Percentiles rank a stretch among this genome's conserved stretches.
These are phyloP conservation scores for Cryptococcus deneoformans DNA, from an alignment of 1,284 basidiomycete genomes.

Conservation along the genomic window DNA sequence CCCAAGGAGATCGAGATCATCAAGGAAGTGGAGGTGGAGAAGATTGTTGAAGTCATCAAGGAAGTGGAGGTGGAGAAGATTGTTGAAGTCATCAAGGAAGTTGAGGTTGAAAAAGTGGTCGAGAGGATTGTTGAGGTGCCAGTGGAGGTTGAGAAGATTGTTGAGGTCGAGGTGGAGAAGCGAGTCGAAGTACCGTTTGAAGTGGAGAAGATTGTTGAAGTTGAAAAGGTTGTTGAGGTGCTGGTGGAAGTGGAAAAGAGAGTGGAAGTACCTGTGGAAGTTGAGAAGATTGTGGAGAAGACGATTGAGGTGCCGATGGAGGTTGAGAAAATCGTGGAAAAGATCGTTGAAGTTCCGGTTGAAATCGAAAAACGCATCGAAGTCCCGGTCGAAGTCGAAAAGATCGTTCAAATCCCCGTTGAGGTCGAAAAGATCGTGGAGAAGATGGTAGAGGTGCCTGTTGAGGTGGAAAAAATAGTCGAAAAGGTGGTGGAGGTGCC, in stretches of 20 bases:
- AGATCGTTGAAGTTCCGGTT: conserved; percentile 40
- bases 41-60: conserved; percentile 28
- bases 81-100: conserved; percentile 29
- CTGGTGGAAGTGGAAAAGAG: conserved; percentile 37
- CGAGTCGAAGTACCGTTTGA: conserved; percentile 31
- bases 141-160: conserved; percentile 37
- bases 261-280: conserved; percentile 34
- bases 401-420: conserved; percentile 36
- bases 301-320: conserved; percentile 37
- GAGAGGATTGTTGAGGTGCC: conserved; percentile 31
- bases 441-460: conserved; percentile 26
- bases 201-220: conserved; percentile 36
- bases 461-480: conserved; percentile 47
- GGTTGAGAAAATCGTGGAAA: conserved; percentile 33
- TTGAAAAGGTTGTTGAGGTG: conserved; percentile 28
- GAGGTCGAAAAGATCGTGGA: conserved; percentile 48
- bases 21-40: conserved; percentile 44
- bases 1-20: conserved; percentile 34
- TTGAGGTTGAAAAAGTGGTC: conserved; percentile 36
- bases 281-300: conserved; percentile 49
- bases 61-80: conserved; percentile 36
- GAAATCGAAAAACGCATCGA: conserved; percentile 44
- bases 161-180: conserved; percentile 27
- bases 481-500: conserved; percentile 40
- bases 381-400: conserved; percentile 34